Evolutionary conservation across 331 rosid species (phyloP), one percentile per base, ranked within the genome.

Genomic region (Malus hybrid): DNA sequence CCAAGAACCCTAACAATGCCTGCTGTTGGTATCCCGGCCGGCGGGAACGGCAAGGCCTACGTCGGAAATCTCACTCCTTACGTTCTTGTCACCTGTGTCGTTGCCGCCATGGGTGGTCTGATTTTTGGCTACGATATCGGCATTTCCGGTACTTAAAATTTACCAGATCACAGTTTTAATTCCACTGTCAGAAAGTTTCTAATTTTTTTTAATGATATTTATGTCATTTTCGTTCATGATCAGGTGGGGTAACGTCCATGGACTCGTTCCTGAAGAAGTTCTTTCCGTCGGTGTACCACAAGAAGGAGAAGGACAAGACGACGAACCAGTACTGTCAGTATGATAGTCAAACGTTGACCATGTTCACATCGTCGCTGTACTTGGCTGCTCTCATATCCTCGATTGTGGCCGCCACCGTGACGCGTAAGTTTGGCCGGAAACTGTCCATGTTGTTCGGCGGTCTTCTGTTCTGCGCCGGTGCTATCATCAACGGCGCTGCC

Each of bases 211-310:
- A 42, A 18, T 16, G 7, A 15, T 54, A 14, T 54, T 16, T 14
- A 14, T 54, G n/a, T 54, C 20, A 6, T 5, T 54, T 54, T 54
- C n/a, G 22, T 15, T 19, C 9, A 6, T 71, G 76, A 20, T 44
- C 32, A 93, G 97, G 98, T 82, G 98, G 98, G 0, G 98, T 93
- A 59, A 93, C 98, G 67, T 87, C 98, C 1, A 93, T 91, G 97
- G 86, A 93, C 75, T 81, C 98, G 1, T 93, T 93, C 75, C 44
- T 93, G 84, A 0, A 2, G 52, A 86, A 91, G 79, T 93, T 93
- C 31, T 93, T 93, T 42, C 96, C 92, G 79, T 16, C 84, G 52
- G 96, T 89, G 73, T 85, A 28, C 80, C 65, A 88, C 52, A 87
- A 87, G 77, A 93, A 91, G 70, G 13, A 80, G 46, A 1, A 2